phyloP scores from a whole-genome alignment of 1,284 basidiomycete genomes.

The Trametes hirsuta region DNA sequence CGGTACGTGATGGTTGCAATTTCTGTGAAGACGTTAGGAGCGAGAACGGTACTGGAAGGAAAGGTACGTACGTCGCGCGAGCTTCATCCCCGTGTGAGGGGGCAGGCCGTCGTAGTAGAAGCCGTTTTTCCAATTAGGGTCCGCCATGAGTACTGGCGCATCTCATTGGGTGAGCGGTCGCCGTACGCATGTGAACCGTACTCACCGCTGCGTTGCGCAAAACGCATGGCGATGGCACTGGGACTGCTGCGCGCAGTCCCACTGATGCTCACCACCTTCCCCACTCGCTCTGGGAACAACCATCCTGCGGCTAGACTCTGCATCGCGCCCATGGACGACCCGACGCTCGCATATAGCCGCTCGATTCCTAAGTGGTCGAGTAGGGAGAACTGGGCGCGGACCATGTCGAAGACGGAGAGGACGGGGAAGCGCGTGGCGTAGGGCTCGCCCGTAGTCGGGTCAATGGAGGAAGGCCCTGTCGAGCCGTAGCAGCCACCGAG shows the following conservation, averaged over 20 bases:
- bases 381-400: slow-evolving; percentile 87
- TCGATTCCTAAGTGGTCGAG: slow-evolving; percentile 87
- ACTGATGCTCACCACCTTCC: slow-evolving; percentile 90
- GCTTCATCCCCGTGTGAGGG: slow-evolving; percentile 98
- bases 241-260: slow-evolving; percentile 93
- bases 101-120: slow-evolving; percentile 97
- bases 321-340: slow-evolving; percentile 98
- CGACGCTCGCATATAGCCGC: slow-evolving; percentile 90
- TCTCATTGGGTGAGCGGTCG: slow-evolving; percentile 10
- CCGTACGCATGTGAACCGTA: slow-evolving; percentile 9
- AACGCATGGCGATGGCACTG: slow-evolving; percentile 93
- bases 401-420: slow-evolving; percentile 96
- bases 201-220: slow-evolving; percentile 92
- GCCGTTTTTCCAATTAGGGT: slow-evolving; percentile 99
- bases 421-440: slow-evolving; percentile 95
- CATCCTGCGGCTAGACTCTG: slow-evolving; percentile 95
- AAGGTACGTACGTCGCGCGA: slow-evolving; percentile 82
- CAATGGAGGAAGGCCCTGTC: slow-evolving; percentile 87
- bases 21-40: slow-evolving; percentile 52
- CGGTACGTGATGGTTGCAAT: slow-evolving; percentile 99
- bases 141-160: slow-evolving; percentile 89
- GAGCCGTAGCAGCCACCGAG: slow-evolving; percentile 97
- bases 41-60: neutral
- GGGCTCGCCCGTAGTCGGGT: slow-evolving; percentile 67
- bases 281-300: slow-evolving; percentile 88